Base-by-base conservation (phyloP, 2,329 filamentous ascomycete genomes). In the Pyrenochaeta sp. region DNA sequence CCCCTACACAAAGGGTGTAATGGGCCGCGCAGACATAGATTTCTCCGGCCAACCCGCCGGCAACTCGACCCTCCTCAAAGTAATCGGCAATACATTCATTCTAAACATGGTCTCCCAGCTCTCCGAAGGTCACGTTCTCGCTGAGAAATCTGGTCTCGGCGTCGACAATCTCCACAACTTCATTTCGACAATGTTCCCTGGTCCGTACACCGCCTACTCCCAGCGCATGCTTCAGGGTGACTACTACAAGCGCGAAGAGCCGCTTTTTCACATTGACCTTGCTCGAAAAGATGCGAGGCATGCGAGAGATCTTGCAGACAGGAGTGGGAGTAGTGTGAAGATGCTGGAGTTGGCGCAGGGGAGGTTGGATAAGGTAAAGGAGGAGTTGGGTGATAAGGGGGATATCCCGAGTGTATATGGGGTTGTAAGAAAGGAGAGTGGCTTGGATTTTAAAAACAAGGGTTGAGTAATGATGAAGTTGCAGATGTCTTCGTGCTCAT, bases 371-470 rank as follows among this genome's bases (percentile, higher is more conserved):
- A 79, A 81, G 55, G 88, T 96, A 2, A 89, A 91, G 76, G 86
- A 89, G 56, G 83, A 92, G 59, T 80, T 82, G 47, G 92, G 91
- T 0, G 83, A 85, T 44, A 87, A 83, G 65, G 92, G 92, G 0
- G 93, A 97, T 77, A 86, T 96, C 74, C 89, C 91, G 2, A 89
- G 86, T 10, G 90, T 97, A 37, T 96, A 96, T 79, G 93, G 93
- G 0, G 90, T 89, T 2, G 88, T 91, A 53, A 86, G 93, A 68
- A 81, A 89, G 78, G 89, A 92, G 73, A 86, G 85, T 28, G 92
- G 92, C 0, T 77, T 97, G 67, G 84, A 87, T 53, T 96, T 88
- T 78, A 90, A 91, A 72, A 77, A 77, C 44, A 69, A 71, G 39
- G 70, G 69, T 19, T 39, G 15, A 39, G 36, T 9, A 12, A 36